phyloP scores from a whole-genome alignment of 176 grass and related monocot genomes.

The Eragrostis curvula region DNA sequence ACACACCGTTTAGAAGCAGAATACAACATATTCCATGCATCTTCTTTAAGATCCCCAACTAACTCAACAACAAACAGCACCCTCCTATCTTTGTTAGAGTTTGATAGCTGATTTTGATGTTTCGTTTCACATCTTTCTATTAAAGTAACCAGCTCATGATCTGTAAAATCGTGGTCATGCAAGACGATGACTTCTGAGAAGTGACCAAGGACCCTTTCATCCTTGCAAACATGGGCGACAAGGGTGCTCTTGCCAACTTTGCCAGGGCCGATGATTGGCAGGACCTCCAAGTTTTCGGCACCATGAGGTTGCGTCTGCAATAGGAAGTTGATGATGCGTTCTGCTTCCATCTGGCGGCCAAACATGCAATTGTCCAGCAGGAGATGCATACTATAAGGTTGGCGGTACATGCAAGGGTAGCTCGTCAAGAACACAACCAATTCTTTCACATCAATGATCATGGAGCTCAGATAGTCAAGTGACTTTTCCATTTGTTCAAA shows the following conservation, averaged over 20 bases:
- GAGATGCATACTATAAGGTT: neutral
- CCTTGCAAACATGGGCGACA: neutral
- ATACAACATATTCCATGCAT: neutral
- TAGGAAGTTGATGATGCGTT: neutral
- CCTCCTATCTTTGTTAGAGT: neutral
- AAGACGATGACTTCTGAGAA: neutral
- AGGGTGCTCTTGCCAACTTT: neutral
- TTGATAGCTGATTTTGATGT: neutral
- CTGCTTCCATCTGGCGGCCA: neutral
- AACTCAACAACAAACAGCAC: neutral
- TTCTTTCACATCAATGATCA: neutral
- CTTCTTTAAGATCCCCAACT: neutral
- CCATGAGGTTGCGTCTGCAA: neutral
- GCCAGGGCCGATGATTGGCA: neutral
- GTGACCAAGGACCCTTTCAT: neutral
- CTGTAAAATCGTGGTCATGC: neutral
- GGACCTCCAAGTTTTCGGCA: neutral
- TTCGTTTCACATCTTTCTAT: neutral
- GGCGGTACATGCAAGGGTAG: neutral
- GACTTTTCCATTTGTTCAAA: neutral
- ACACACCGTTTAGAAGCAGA: neutral
- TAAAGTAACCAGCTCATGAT: neutral
- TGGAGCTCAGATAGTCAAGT: neutral
- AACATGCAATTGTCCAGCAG: neutral
- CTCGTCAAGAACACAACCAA: neutral